phyloP scores from a whole-genome alignment of 768 basidiomycete species.

The Pleurotus salmoneostramineus region DNA sequence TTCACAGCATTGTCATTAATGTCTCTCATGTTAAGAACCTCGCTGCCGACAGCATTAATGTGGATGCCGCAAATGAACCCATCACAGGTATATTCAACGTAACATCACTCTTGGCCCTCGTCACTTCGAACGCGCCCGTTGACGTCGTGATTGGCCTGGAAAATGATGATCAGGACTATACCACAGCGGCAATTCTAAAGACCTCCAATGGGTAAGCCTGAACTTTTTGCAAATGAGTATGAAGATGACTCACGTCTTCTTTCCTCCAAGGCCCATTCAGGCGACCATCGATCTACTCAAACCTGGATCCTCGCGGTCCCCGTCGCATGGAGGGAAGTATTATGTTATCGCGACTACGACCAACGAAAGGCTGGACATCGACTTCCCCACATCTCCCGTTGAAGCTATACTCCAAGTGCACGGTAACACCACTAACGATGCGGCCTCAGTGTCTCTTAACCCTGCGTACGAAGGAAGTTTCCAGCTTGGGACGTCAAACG shows the following conservation, averaged over 20 bases:
- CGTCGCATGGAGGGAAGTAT: conserved; percentile 26
- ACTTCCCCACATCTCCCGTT: conserved; percentile 28
- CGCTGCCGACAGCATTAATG: conserved; percentile 10
- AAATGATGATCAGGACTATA: conserved; percentile 17
- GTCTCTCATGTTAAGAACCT: conserved; percentile 15
- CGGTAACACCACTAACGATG: conserved; percentile 17
- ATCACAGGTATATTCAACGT: conserved; percentile 41
- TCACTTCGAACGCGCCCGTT: conserved; percentile 39
- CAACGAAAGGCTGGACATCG: conserved; percentile 27
- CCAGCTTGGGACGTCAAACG: background rate
- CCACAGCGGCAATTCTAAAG: conserved; percentile 21
- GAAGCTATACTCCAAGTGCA: conserved; percentile 26
- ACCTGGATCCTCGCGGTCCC: no score
- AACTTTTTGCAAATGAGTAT: background rate
- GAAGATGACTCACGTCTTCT: background rate
- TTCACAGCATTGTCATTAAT: background rate
- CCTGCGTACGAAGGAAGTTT: background rate
- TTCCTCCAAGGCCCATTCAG: background rate
- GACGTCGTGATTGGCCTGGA: conserved; percentile 30
- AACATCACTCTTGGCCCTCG: conserved; percentile 29
- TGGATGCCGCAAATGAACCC: conserved; percentile 25
- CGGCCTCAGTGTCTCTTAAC: background rate
- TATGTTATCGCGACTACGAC: conserved; percentile 23
- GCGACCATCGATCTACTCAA: no score
- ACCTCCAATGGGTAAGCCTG: conserved; percentile 41